phyloP scores from a whole-genome alignment of 805 yeast genomes.

The Groenewaldozyma tartarivorans region DNA sequence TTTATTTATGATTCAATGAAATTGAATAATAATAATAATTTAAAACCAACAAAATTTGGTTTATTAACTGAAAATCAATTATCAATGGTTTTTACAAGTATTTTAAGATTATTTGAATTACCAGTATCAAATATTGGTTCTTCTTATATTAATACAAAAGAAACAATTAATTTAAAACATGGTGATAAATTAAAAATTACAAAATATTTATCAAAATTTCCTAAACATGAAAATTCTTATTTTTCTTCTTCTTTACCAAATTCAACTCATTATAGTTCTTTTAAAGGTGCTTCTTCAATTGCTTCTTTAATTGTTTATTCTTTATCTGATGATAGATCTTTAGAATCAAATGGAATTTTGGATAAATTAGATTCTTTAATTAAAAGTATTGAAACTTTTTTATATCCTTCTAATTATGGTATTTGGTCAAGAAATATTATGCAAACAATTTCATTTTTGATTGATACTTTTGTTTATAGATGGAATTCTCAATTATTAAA shows the following conservation, averaged over 20 bases:
- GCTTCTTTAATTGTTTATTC: constrained; percentile 54
- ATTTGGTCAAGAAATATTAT: constrained; percentile 73
- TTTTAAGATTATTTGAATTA: constrained; percentile 33
- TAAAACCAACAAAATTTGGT: constrained; percentile 39
- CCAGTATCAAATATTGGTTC: constrained; percentile 40
- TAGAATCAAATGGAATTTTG: constrained; percentile 38
- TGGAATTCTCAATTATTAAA: constrained; percentile 28
- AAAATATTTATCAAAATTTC: too few species aligned
- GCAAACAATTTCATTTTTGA: constrained; percentile 50
- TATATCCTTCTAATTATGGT: constrained; percentile 90
- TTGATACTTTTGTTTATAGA: constrained; percentile 28
- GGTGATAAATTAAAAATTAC: too few species aligned
- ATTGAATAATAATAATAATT: constrained; percentile 25
- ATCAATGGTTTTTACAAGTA: constrained; percentile 44
- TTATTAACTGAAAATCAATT: constrained; percentile 56
- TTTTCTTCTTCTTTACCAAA: not conserved
- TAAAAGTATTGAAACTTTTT: constrained; percentile 68
- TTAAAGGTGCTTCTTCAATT: constrained; percentile 27
- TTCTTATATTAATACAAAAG: constrained; percentile 22
- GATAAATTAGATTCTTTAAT: constrained; percentile 44
- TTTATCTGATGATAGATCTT: constrained; percentile 37
- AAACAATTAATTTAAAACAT: constrained; percentile 15
- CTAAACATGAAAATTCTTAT: too few species aligned
- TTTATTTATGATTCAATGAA: constrained; percentile 34
- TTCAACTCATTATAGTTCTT: constrained; percentile 9